Conservation (phyloP, 208 protist genomes). For the Trypanosoma rangeli region DNA sequence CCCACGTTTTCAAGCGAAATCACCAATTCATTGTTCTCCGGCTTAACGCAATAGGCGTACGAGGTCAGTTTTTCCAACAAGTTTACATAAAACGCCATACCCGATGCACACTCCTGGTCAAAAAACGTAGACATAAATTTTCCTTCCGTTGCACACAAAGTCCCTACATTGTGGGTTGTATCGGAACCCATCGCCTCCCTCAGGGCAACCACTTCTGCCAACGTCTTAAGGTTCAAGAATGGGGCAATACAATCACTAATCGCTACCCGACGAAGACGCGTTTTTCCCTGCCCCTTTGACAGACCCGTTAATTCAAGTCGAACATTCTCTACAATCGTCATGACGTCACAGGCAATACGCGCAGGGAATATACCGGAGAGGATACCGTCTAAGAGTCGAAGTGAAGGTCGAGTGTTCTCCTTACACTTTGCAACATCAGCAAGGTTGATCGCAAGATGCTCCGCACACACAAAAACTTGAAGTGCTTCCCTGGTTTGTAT, state of each 20-base stretch:
- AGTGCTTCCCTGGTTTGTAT: slow-evolving; percentile 30
- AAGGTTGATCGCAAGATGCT: slow-evolving; percentile 77
- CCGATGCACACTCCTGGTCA: slow-evolving; percentile 60
- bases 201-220: slow-evolving; percentile 50
- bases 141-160: slow-evolving; percentile 38
- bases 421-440: slow-evolving; percentile 35
- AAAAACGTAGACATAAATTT: slow-evolving; percentile 74
- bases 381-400: slow-evolving; percentile 53
- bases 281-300: slow-evolving; percentile 58
- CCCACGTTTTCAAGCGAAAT: slow-evolving; percentile 51
- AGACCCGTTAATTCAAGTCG: slow-evolving; percentile 56
- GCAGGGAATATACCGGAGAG: slow-evolving; percentile 51
- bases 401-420: slow-evolving; percentile 35
- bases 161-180: slow-evolving; percentile 56
- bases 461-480: slow-evolving; percentile 30
- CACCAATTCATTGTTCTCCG: slow-evolving; percentile 35
- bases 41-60: slow-evolving; percentile 22
- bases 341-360: slow-evolving; percentile 73
- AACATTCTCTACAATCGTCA: slow-evolving; percentile 57
- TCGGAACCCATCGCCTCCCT: slow-evolving; percentile 52
- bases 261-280: slow-evolving; percentile 56
- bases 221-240: slow-evolving; percentile 62
- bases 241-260: slow-evolving; percentile 65
- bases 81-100: slow-evolving; percentile 51
- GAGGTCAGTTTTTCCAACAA: slow-evolving; percentile 54